Base-by-base conservation (phyloP, 805 yeast species). In the Tetrapisispora namnaoensis region DNA sequence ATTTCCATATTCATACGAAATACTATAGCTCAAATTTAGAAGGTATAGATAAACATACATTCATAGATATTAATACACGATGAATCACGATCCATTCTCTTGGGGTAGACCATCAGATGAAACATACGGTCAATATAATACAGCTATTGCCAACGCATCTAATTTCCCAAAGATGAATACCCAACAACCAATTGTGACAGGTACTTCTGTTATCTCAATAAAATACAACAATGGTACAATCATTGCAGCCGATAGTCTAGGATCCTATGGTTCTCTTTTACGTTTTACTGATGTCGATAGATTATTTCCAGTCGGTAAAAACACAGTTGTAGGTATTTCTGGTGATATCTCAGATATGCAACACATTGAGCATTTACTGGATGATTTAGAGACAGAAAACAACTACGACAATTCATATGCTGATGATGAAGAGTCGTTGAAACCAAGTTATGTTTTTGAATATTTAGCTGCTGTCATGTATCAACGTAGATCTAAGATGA, bases 341-440 rank as follows among this genome's bases (percentile, higher is more conserved):
- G 99, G 99, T 45, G 99, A 93, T 66, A 79, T 93, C 42, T 83
- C 95, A 43, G 99, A 93, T 70, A 76, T 91, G 72, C 99, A 93
- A 69, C 79, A 87, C 52, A 68, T 93, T 51, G 82, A 83, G 61
- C 72, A 86, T 52, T 64, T 81, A 40, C 74, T 93, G 55, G 90
- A 86, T 45, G 87, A 87, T 53, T 74, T 93, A 61, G 91, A 80
- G 53, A 75, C 80, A 48, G 86, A 86, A 52, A 87, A 86, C 57
- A 74, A 79, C 40, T 89, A 93, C 66, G 96, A 91, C 60, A 73
- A 74, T 53, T 59, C 65, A 17, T 61, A 52, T 44, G 65, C 65
- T 37, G 66, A 61, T 37, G 57, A 76, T 62, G 78, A 87, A 63
- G 74, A 80, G 72, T 39, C 78, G 55, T 67, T 93, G 64, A 77